Base-by-base conservation (phyloP, 371 early-diverging fungal species). In the Mortierella sp. region DNA sequence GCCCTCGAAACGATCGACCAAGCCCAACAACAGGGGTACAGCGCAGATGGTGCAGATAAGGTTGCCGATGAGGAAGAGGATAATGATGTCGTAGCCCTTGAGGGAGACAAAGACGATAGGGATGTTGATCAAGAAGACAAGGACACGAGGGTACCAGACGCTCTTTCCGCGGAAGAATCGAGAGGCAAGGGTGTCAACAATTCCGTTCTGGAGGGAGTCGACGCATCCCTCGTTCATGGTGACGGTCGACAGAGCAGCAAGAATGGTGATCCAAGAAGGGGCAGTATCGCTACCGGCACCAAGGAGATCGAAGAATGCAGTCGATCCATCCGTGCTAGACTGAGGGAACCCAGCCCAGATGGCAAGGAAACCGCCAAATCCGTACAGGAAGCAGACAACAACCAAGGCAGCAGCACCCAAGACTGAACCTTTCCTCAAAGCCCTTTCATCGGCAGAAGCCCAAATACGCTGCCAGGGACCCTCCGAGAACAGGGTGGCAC, bases 381-480 rank as follows among this genome's bases (percentile, higher is more conserved):
- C 93, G 74, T 92, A 90, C 71, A 92, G 60, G 87, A 91, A 91
- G 72, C 89, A 87, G 44, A 91, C 90, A 4, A 91, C 29, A 5
- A 83, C 79, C 70, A 90, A 83, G 49, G 89, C 76, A 18, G 80
- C 35, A 35, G 85, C 88, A 48, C 89, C 93, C 65, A 89, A 70
- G 11, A 78, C 35, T 14, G 92, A 89, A 12, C 93, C 93, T 21
- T 73, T 75, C 70, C 77, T 82, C 46, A 93, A 73, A 4, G 92
- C 88, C 48, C 78, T 76, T 38, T 89, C 83, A 72, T 90, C 88
- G 11, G 88, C 88, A 8, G 93, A 90, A 7, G 93, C 92, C 93
- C 93, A 93, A 46, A 92, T 90, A 48, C 93, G 90, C 76, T 93
- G 93, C 91, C 94, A 93, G 41, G 89, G 82, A 35, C 87, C 91